These are phyloP conservation scores for Peronospora belbahrii DNA, from an alignment of 352 stramenopile species.

Conservation along the genomic window DNA sequence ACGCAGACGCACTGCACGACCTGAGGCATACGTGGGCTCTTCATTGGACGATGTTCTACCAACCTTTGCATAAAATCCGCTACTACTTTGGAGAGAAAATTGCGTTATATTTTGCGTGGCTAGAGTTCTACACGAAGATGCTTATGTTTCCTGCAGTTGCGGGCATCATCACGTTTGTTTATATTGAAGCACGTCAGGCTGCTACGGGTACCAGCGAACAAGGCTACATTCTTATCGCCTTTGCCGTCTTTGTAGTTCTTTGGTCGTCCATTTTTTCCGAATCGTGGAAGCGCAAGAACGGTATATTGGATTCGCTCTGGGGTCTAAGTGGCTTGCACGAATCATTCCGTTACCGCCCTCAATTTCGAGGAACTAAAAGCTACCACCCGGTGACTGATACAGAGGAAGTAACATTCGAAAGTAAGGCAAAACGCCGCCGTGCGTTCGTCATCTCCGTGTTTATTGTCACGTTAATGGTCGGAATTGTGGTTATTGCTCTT, in stretches of 20 bases:
- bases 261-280: conserved; percentile 86
- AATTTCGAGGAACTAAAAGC: conserved; percentile 76
- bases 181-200: conserved; percentile 38
- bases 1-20: conserved; percentile 55
- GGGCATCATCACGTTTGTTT: conserved; percentile 70
- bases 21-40: conserved; percentile 69
- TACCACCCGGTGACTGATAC: conserved; percentile 59
- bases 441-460: conserved; percentile 48
- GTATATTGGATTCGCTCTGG: conserved; percentile 78
- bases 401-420: conserved; percentile 63
- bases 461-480: conserved; percentile 69
- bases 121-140: conserved; percentile 92
- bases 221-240: conserved; percentile 69
- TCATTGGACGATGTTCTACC: conserved; percentile 64
- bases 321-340: conserved; percentile 72
- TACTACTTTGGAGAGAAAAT: conserved; percentile 90
- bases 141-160: conserved; percentile 70
- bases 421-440: conserved; percentile 45
- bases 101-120: conserved; percentile 88
- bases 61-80: conserved; percentile 84
- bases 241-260: conserved; percentile 77
- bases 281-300: conserved; percentile 86
- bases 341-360: conserved; percentile 63
- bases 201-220: conserved; percentile 38
- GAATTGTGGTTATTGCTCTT: conserved; percentile 59